Evolutionary conservation across 169 alveolate genomes (phyloP).

Genomic region (Babesia ovata): DNA sequence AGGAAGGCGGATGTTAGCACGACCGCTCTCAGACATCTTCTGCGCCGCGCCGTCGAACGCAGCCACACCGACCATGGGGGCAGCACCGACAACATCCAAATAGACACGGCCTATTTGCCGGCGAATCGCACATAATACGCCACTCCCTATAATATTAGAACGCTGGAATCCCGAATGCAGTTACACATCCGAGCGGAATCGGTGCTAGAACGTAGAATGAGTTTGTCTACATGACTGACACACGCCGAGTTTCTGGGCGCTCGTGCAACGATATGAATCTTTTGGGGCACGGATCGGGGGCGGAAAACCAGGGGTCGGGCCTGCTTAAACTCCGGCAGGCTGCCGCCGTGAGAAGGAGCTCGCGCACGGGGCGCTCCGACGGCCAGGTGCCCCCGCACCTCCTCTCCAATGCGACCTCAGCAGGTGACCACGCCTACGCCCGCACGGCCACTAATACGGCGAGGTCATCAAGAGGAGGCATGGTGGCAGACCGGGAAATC

Average conservation of each 20-base stretch:
- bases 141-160: no score
- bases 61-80: conserved; percentile 17
- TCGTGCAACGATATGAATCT: not conserved
- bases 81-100: not conserved
- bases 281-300: not conserved
- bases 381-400: no score
- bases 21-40: conserved; percentile 22
- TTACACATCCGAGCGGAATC: not conserved
- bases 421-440: not conserved
- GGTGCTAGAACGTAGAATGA: not conserved
- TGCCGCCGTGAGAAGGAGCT: no score
- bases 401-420: not conserved
- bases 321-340: no score
- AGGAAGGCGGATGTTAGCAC: conserved; percentile 42
- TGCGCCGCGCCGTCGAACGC: not conserved
- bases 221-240: not conserved
- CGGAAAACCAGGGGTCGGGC: no score
- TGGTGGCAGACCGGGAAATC: not conserved
- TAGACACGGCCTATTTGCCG: not conserved
- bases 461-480: not conserved
- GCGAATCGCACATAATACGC: no score
- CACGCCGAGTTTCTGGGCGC: not conserved
- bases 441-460: not conserved
- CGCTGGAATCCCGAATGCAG: not conserved
- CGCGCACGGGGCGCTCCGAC: no score